Evolutionary conservation across 2,329 filamentous ascomycete genomes (phyloP), one percentile per base, ranked within the genome.

Genomic region (Alternaria sp.): DNA sequence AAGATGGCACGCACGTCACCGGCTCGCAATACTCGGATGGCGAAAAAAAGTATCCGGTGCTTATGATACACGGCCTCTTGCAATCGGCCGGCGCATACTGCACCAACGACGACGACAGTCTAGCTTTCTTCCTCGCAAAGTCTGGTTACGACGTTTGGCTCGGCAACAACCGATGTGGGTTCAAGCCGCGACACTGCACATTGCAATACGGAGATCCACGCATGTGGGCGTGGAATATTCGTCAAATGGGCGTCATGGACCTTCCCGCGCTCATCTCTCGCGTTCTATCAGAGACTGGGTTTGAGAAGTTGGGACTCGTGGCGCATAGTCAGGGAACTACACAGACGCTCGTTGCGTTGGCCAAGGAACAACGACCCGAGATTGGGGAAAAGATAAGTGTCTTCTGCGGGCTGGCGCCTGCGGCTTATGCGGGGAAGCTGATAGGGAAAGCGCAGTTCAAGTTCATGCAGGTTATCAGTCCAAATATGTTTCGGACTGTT

Each of bases 141-240:
- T 89, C 91, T 0, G 94, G 94, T 1, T 97, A 93, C 78, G 94
- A 98, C 76, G 92, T 98, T 39, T 98, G 94, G 94, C 84, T 97
- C 16, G 94, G 94, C 5, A 96, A 97, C 80, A 97, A 97, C 74
- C 87, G 94, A 20, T 96, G 93, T 73, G 94, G 94, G 1, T 93
- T 95, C 78, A 82, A 86, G 0, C 94, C 94, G 0, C 86, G 88
- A 65, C 94, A 98, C 74, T 86, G 84, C 3, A 79, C 89, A 22
- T 85, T 97, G 39, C 80, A 87, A 2, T 88, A 91, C 66, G 81
- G 82, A 3, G 94, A 98, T 73, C 94, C 94, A 1, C 87, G 93
- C 30, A 96, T 97, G 92, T 97, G 94, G 94, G 88, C 89, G 41
- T 98, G 94, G 94, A 63, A 96, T 67, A 96, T 97, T 56, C 88